Evolutionary conservation across 805 yeast species (phyloP), one percentile per base, ranked within the genome.

Genomic region (Helenozyma baotianmanensis): DNA sequence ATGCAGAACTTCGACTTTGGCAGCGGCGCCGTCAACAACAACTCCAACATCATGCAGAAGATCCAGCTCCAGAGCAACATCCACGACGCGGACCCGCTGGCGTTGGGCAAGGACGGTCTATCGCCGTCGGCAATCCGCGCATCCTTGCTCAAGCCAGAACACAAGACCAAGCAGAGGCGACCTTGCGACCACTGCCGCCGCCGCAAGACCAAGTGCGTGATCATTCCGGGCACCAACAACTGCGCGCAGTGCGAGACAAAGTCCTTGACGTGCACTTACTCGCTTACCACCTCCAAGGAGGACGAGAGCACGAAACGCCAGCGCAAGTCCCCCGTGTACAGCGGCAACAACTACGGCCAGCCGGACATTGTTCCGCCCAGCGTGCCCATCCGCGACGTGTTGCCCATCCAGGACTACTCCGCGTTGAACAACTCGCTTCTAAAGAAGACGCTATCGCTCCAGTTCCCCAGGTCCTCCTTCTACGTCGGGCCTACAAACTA

Each of bases 101-200:
- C n/a, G n/a, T n/a, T n/a, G n/a, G n/a, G n/a, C n/a, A n/a, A n/a
- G n/a, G n/a, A n/a, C n/a, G n/a, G n/a, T n/a, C n/a, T n/a, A n/a
- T n/a, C n/a, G n/a, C n/a, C n/a, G n/a, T n/a, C n/a, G n/a, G n/a
- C n/a, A n/a, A n/a, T n/a, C n/a, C n/a, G n/a, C n/a, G n/a, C n/a
- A n/a, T n/a, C n/a, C n/a, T n/a, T n/a, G n/a, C n/a, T n/a, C n/a
- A n/a, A n/a, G n/a, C n/a, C n/a, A n/a, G 19, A 17, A 17, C 19
- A 17, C 5, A 18, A 16, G 4, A 24, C 67, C 4, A 72, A 71
- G 36, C 74, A 68, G 43, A 59, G 74, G 14, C 61, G 77, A 22
- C 90, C 94, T 1, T 88, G 96, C 53, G 95, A 85, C 51, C 86
- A 80, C 45, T 89, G 97, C 56, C 68, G 94, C 25, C 64, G 88